A percentile compares a stretch with the other conserved stretches of the same genome.
phyloP scores from a whole-genome alignment of 306 rosid genomes.

The Sindora glabra region DNA sequence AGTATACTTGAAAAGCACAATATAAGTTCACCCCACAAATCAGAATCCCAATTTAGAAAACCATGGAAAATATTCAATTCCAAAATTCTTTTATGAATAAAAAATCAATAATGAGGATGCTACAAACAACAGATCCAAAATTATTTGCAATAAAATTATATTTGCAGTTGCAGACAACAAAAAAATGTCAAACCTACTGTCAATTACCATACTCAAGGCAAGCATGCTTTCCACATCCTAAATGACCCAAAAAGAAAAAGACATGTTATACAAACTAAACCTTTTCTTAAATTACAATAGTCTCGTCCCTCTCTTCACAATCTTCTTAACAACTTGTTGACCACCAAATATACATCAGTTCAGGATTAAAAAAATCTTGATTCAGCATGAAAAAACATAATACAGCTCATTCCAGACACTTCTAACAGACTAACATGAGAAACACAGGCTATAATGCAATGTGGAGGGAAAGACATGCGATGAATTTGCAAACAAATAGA shows the following conservation, averaged over 20 bases:
- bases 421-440: background rate
- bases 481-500: slow-evolving; percentile 2
- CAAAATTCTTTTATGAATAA: background rate
- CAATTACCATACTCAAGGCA: background rate
- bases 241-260: background rate
- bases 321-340: background rate
- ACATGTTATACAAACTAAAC: background rate
- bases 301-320: background rate
- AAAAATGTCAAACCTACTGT: background rate
- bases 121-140: background rate
- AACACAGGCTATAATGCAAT: background rate
- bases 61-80: background rate
- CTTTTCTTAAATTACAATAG: background rate
- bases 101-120: background rate
- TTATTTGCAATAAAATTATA: background rate
- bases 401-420: background rate
- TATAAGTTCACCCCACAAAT: background rate
- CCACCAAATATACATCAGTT: background rate
- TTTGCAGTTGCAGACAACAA: background rate
- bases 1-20: background rate
- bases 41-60: background rate
- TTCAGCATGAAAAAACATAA: background rate
- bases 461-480: background rate
- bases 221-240: background rate
- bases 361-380: background rate